A percentile compares a stretch with the other conserved stretches of the same genome.
Evolutionary conservation across 1,284 basidiomycete species (phyloP).

Genomic region (Heterobasidion occidentale): DNA sequence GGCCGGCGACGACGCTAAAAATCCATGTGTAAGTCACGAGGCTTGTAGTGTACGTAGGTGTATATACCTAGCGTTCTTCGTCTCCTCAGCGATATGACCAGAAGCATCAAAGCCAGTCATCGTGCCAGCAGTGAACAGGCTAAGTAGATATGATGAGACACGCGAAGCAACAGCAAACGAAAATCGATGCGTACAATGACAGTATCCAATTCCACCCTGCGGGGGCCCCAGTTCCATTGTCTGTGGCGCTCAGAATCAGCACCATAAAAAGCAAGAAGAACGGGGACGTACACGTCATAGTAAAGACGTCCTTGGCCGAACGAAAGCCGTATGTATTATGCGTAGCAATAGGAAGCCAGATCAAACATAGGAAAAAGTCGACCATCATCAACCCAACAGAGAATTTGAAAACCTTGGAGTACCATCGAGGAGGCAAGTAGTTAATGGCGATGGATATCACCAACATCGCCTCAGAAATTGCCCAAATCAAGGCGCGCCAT

Average conservation of each 20-base stretch:
- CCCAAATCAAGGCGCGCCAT: conserved; percentile 81
- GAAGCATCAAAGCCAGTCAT: conserved; percentile 85
- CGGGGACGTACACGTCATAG: conserved; percentile 59
- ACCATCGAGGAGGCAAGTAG: conserved; percentile 69
- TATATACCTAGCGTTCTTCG: conserved; percentile 69
- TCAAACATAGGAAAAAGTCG: conserved; percentile 78
- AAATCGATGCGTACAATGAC: conserved; percentile 48
- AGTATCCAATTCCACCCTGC: conserved; percentile 83
- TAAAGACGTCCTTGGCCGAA: conserved; percentile 72
- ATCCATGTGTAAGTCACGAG: not conserved
- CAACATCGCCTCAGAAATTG: conserved; percentile 63
- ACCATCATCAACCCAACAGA: conserved; percentile 68
- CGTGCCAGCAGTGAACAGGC: conserved; percentile 77
- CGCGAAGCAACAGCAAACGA: not conserved
- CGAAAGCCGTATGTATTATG: conserved; percentile 79
- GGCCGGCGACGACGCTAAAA: conserved; percentile 62
- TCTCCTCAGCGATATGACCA: conserved; percentile 86
- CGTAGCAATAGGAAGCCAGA: conserved; percentile 86
- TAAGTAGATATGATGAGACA: conserved; percentile 19
- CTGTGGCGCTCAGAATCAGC: conserved; percentile 24
- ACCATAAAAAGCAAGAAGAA: not conserved
- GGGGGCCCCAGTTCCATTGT: conserved; percentile 81
- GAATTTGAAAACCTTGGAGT: conserved; percentile 69
- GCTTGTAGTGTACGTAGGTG: not conserved
- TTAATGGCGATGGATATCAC: conserved; percentile 70